These are phyloP conservation scores for Cruciata laevipes DNA, from an alignment of 257 asterid genomes.

Conservation along the genomic window DNA sequence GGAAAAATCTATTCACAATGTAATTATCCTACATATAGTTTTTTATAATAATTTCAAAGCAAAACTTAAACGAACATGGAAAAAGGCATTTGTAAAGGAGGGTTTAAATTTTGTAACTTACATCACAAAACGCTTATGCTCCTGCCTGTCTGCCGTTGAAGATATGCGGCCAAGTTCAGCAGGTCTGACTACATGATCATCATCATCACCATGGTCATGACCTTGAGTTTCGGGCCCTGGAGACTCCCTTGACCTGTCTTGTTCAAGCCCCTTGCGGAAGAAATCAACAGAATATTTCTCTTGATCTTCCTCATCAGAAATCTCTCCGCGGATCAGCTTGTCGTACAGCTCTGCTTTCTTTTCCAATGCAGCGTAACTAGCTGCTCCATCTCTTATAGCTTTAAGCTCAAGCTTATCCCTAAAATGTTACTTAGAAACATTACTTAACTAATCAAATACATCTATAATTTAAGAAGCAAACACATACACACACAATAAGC, in stretches of 20 bases:
- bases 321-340: slow-evolving; percentile 76
- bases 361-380: slow-evolving; percentile 91
- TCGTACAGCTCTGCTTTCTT: slow-evolving; percentile 72
- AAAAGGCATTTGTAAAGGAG: not conserved
- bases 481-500: not conserved
- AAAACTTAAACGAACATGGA: not conserved
- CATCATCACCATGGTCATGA: slow-evolving; percentile 14
- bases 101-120: slow-evolving; percentile 26
- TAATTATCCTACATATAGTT: not conserved
- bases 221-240: slow-evolving; percentile 27
- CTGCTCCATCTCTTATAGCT: slow-evolving; percentile 82
- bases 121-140: slow-evolving; percentile 87
- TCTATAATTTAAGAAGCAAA: not conserved
- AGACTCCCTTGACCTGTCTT: slow-evolving; percentile 27
- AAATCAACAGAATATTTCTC: slow-evolving; percentile 97
- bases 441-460: not conserved
- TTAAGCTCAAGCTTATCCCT: slow-evolving; percentile 96
- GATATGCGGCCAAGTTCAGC: slow-evolving; percentile 55
- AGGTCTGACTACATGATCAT: slow-evolving; percentile 42
- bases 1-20: not conserved
- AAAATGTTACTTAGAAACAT: slow-evolving; percentile 14
- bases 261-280: slow-evolving; percentile 67
- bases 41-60: not conserved
- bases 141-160: slow-evolving; percentile 54
- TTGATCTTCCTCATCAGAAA: slow-evolving; percentile 82